Evolutionary conservation across 805 yeast species (phyloP), one percentile per base, ranked within the genome.

Genomic region (Cyberlindnera mrakii): DNA sequence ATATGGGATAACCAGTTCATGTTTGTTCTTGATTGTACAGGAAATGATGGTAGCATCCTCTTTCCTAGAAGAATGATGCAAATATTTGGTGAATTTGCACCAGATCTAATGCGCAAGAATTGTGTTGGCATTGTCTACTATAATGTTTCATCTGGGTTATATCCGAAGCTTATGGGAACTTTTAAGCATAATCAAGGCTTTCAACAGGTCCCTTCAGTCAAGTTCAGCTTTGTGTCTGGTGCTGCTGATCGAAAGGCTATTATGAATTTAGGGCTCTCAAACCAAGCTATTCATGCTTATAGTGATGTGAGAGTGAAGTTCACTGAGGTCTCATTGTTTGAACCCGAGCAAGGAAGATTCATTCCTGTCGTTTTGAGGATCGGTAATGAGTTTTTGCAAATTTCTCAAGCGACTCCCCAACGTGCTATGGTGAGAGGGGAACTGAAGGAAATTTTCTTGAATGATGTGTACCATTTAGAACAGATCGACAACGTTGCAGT

Each of bases 1-100:
- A 71, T 85, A 20, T 83, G 95, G 90, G 78, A 80, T 17, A 71
- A 76, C 29, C 78, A 77, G 44, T 85, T 73, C 57, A 75, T 78
- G 46, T 46, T 80, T 39, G 74, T 87, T 6, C 51, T 77, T 45
- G 96, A 88, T 59, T 78, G 85, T 50, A 84, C 95, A 0, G 81
- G 79, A 11, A 79, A 72, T 55, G 59, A 67, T 27, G 64, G 63
- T 9, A 35, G 45, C 3, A 50, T 53, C 10, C 33, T 57, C 2
- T 47, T 62, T 25, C 59, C 61, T 14, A 45, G 49, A 32, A 53
- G 59, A 8, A 65, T 74, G 37, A 56, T 69, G 36, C 45, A 55
- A 0, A 51, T 74, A 7, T 50, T 78, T 10, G 61, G 64, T 11
- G 63, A 63, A 16, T 61, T 78, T 44, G 68, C 79, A 0, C 85